Base-by-base conservation (phyloP, 345 rosid species). In the Corymbia maculata region DNA sequence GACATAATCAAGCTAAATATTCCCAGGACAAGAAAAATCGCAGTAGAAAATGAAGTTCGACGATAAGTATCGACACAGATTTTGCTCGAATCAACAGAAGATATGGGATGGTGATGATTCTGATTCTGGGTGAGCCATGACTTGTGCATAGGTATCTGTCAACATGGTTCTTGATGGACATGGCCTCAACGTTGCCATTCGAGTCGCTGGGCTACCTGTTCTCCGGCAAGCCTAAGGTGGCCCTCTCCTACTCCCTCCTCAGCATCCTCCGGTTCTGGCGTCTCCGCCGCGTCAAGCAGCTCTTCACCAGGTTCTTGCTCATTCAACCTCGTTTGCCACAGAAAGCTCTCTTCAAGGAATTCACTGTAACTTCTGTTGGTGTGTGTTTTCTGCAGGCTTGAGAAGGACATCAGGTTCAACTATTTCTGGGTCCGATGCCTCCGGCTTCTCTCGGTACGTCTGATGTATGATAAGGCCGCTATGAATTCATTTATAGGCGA, bases 161-260 rank as follows among this genome's bases (percentile, higher is more conserved):
- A 8, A 92, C 99, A 8, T 96, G 99, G 98, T 96, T 97, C 90
- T 79, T 96, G 91, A 96, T 97, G 99, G 99, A 97, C 87, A 96
- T 96, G 91, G 98, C 97, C 87, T 97, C 99, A 32, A 97, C 99
- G 11, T 88, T 96, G 79, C 99, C 99, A 42, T 97, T 93, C 88
- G 98, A 94, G 70, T 88, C 91, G 87, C n/a, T 96, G 13, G 96
- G 93, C 49, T 93, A 93, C 90, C 89, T 94, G 88, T 85, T 96
- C 94, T 93, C 97, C 2, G 98, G 97, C 66, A 90, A 94, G 80
- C 64, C 80, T 50, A 94, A 90, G 84, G 66, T 90, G 75, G 92
- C 89, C 24, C 87, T 94, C 89, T 89, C 96, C 87, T 97, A 92
- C 89, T 92, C 93, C 84, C 90, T 96, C 86, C 87, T 97, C 24